Evolutionary conservation across 2,329 filamentous ascomycete species (phyloP), one percentile per base, ranked within the genome.

Genomic region (Cladosporium sp.): DNA sequence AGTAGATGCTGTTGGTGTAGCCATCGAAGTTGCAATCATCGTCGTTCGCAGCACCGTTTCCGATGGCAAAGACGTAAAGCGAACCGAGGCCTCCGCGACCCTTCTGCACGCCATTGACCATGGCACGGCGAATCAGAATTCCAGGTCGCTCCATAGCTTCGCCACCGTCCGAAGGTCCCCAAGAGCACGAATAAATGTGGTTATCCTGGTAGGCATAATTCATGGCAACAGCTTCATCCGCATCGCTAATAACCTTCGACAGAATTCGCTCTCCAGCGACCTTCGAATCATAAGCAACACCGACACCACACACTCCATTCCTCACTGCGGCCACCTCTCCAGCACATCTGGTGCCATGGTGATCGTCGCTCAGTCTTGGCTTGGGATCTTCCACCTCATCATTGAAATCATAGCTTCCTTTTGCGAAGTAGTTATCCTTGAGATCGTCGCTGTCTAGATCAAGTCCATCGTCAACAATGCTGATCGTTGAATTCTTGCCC

Each of bases 11-110:
- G 78, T 99, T 99, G 59, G 94, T 99, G 75, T 99, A 99, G 37
- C 94, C 94, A 70, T 99, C 94, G 71, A 99, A 99, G 73, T 99
- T 99, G 81, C 94, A 99, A 75, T 99, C 97, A 73, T 99, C 94
- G 47, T 90, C 92, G 62, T 79, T 84, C 3, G 80, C 79, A 9
- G 93, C 95, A 58, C 94, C 94, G 69, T 99, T 99, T 59, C 94
- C 94, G 64, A 93, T 92, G 42, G 94, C 94, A 73, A 99, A 99
- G 56, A 99, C 94, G 68, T 91, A 99, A 64, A 99, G 89, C 25
- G 91, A 96, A 8, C 94, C 94, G 54, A 87, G 84, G 3, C 91
- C 90, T 50, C 78, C 80, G 52, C 94, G 88, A 40, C 94, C 94
- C 59, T 95, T 86, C 70, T 97, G 92, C 10, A 97, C 82, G 34